These are phyloP conservation scores for Isabelozyma pseudorhagii DNA, from an alignment of 805 yeast genomes.

Conservation along the genomic window DNA sequence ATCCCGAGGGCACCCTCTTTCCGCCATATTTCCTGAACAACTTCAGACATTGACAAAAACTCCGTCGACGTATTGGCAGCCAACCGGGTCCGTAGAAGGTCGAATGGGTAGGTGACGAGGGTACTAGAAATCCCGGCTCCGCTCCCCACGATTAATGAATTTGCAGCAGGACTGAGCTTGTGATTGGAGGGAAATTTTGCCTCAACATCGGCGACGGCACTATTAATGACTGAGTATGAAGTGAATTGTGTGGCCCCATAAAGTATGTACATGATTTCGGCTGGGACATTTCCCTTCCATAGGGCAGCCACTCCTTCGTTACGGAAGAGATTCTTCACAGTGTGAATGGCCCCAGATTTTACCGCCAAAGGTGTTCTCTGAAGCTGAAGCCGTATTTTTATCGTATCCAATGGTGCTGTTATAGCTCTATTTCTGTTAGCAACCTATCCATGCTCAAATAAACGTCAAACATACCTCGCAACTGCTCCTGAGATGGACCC, in stretches of 20 bases:
- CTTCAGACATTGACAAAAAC: constrained; percentile 35
- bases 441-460: constrained; percentile 9
- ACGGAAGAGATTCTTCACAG: constrained; percentile 41
- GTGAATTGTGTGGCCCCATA: constrained; percentile 89
- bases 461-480: constrained; percentile 30
- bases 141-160: constrained; percentile 61
- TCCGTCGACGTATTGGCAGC: constrained; percentile 55
- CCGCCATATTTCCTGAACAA: constrained; percentile 21
- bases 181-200: not conserved
- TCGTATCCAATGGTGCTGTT: constrained; percentile 76
- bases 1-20: constrained; percentile 43
- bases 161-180: not conserved
- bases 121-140: constrained; percentile 78
- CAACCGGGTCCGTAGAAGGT: constrained; percentile 79
- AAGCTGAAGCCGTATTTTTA: constrained; percentile 74
- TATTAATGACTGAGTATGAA: constrained; percentile 57
- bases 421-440: constrained; percentile 40
- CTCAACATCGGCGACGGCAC: constrained; percentile 23
- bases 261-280: constrained; percentile 76
- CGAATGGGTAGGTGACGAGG: constrained; percentile 79
- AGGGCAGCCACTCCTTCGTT: constrained; percentile 72
- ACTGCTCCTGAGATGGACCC: constrained; percentile 71
- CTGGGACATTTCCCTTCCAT: constrained; percentile 98
- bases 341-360: constrained; percentile 26
- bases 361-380: constrained; percentile 27